phyloP scores from a whole-genome alignment of 306 rosid genomes.

The Ormosia emarginata region DNA sequence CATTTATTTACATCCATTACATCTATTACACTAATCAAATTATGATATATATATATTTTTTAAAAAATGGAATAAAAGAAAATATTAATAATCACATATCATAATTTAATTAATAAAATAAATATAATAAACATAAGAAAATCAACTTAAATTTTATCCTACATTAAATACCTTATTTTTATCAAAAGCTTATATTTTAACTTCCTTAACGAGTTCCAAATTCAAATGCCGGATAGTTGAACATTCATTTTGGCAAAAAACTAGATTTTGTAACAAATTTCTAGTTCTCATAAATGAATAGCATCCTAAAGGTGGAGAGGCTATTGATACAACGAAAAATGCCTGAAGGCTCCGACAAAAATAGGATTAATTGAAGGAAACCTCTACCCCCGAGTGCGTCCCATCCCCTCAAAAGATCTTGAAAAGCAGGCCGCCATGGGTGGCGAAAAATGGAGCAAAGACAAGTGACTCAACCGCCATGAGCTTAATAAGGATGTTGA shows the following conservation, averaged over 20 bases:
- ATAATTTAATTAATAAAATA: too few relatives aligned
- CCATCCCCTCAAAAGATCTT: slow-evolving; percentile 43
- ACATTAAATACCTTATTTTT: too few relatives aligned
- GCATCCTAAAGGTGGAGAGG: slow-evolving; percentile 25
- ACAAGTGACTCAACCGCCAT: slow-evolving; percentile 63
- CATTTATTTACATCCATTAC: too few relatives aligned
- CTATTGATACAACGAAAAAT: slow-evolving; percentile 28
- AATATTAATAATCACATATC: too few relatives aligned
- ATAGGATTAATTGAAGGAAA: neutral
- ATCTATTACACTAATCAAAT: too few relatives aligned
- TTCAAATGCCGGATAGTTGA: neutral
- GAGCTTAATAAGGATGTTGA: slow-evolving; percentile 74
- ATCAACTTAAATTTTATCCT: too few relatives aligned
- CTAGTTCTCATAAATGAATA: neutral
- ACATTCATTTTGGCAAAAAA: neutral
- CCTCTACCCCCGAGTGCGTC: slow-evolving; percentile 12
- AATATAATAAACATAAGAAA: too few relatives aligned
- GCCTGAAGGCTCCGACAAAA: neutral
- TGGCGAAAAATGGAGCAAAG: slow-evolving; percentile 53
- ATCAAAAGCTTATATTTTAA: too few relatives aligned
- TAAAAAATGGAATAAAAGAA: too few relatives aligned
- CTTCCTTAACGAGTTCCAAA: too few relatives aligned
- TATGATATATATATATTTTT: too few relatives aligned
- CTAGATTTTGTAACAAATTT: neutral
- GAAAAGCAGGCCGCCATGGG: slow-evolving; percentile 71